Evolutionary conservation across 805 yeast genomes (phyloP).

Genomic region (Ogataea glucozyma): DNA sequence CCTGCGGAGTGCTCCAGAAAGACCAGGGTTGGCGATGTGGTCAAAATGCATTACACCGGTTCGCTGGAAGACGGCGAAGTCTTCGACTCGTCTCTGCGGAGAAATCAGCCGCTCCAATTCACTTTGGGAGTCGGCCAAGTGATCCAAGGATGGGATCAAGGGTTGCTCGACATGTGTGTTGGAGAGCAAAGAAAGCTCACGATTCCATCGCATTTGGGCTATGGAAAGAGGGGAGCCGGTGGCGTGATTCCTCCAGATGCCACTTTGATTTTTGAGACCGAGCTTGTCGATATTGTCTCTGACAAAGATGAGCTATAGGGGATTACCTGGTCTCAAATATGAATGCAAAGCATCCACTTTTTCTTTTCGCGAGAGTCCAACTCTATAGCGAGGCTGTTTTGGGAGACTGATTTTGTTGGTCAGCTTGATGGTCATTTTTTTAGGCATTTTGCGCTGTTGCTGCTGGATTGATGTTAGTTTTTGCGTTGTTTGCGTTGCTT

Average conservation of each 20-base stretch:
- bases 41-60: constrained; percentile 82
- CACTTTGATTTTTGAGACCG: constrained; percentile 65
- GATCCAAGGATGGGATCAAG: constrained; percentile 90
- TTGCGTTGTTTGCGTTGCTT: background rate
- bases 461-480: background rate
- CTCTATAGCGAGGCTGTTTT: constrained; percentile 16
- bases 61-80: constrained; percentile 61
- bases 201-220: constrained; percentile 78
- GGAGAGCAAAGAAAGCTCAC: constrained; percentile 81
- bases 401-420: constrained; percentile 8
- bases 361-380: constrained; percentile 21
- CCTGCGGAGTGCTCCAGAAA: constrained; percentile 54
- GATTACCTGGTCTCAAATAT: constrained; percentile 9
- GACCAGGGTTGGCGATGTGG: constrained; percentile 64
- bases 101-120: constrained; percentile 71
- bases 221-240: constrained; percentile 74
- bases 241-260: constrained; percentile 74
- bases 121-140: constrained; percentile 78
- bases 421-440: no score
- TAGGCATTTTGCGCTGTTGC: background rate
- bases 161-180: constrained; percentile 78
- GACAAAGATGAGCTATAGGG: constrained; percentile 29
- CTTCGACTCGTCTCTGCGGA: constrained; percentile 70
- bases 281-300: constrained; percentile 52
- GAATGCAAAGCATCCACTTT: constrained; percentile 25